Conservation (phyloP, 1,284 basidiomycete genomes). For the Ceratobasidium papillatum region DNA sequence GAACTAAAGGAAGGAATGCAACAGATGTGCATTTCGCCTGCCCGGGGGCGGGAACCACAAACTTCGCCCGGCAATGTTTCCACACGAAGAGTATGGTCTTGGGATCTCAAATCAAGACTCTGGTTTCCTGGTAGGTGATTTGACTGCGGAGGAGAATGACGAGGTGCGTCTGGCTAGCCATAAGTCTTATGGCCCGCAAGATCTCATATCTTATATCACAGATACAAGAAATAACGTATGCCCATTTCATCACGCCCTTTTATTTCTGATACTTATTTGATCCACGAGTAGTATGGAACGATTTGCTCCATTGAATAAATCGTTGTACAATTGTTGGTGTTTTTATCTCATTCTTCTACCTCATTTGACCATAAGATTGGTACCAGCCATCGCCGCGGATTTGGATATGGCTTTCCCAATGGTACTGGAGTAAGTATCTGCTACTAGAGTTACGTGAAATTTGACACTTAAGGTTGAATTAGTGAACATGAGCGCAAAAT, state of each 20-base stretch:
- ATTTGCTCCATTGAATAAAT: conserved; percentile 17
- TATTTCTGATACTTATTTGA: background rate
- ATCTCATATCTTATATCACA: background rate
- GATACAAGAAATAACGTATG: conserved; percentile 26
- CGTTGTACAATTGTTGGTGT: conserved; percentile 21
- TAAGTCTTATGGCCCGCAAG: background rate
- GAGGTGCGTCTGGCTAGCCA: background rate
- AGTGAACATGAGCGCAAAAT: conserved; percentile 29
- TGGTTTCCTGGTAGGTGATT: background rate
- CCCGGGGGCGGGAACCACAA: background rate
- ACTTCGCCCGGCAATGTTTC: conserved; percentile 11
- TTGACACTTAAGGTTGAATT: too few relatives aligned
- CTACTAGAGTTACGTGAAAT: background rate
- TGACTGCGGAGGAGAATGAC: background rate
- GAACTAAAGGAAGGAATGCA: too few relatives aligned
- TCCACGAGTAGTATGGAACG: background rate
- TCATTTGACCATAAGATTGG: too few relatives aligned
- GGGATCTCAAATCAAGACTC: conserved; percentile 21
- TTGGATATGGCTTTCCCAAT: conserved; percentile 23
- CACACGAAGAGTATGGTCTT: conserved; percentile 5
- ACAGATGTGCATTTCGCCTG: background rate
- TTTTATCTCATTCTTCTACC: too few relatives aligned
- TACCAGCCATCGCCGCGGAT: conserved; percentile 7
- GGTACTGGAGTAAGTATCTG: background rate
- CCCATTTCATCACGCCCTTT: too few relatives aligned